Evolutionary conservation across 768 basidiomycete genomes (phyloP).

Genomic region (Amanita pallidorosea): DNA sequence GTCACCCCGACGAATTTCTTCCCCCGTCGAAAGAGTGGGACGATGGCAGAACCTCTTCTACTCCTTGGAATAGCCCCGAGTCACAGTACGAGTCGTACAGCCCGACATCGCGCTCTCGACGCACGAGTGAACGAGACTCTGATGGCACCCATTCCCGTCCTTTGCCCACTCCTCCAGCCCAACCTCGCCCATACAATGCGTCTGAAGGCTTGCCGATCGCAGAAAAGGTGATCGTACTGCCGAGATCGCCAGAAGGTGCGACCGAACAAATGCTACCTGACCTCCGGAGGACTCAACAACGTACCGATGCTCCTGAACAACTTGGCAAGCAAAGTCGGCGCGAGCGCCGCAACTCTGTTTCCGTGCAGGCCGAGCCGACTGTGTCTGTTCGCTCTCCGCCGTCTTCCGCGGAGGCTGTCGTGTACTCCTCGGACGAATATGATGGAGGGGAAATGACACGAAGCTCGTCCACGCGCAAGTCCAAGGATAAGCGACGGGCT

Average conservation of each 20-base stretch:
- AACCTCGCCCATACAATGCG: background rate
- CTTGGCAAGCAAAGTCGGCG: background rate
- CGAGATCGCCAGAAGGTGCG: background rate
- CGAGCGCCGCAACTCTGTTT: background rate
- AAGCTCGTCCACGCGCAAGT: background rate
- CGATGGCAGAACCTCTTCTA: background rate
- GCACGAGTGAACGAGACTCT: background rate
- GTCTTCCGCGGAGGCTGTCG: background rate
- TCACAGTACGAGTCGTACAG: background rate
- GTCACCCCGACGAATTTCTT: conserved; percentile 2
- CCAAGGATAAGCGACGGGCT: background rate
- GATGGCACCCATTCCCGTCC: background rate
- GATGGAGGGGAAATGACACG: background rate
- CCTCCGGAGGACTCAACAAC: background rate
- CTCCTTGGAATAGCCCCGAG: background rate
- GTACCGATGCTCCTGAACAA: background rate
- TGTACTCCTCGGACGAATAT: background rate
- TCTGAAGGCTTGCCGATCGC: background rate
- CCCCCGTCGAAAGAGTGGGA: conserved; percentile 5
- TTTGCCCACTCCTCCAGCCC: conserved; percentile 1
- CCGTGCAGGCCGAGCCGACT: background rate
- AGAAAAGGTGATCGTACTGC: background rate
- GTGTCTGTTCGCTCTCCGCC: background rate
- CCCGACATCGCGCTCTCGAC: conserved; percentile 1
- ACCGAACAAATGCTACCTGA: background rate